A percentile compares a stretch with the other conserved stretches of the same genome.
Evolutionary conservation across 345 rosid species (phyloP).

Genomic region (Euclidium syriacum): DNA sequence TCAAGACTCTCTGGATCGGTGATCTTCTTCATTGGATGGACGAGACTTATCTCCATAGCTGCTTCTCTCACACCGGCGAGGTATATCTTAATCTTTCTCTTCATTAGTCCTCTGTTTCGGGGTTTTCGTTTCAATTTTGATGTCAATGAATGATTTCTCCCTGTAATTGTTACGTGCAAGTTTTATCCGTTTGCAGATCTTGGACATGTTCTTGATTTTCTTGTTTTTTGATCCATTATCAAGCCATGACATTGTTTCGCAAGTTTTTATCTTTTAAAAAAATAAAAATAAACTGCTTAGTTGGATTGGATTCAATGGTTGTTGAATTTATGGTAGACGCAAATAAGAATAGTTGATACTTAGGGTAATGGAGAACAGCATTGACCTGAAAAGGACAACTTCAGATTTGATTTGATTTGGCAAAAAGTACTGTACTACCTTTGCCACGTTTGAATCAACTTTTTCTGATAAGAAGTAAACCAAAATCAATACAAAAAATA

Average conservation of each 20-base stretch:
- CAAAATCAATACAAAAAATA: background rate
- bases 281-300: no score
- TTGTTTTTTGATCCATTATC: slow-evolving; percentile 6
- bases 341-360: slow-evolving; percentile 7
- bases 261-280: no score
- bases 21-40: slow-evolving; percentile 95
- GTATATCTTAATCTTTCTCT: slow-evolving; percentile 78
- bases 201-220: slow-evolving; percentile 9
- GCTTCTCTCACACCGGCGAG: slow-evolving; percentile 76
- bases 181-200: background rate
- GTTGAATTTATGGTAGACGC: slow-evolving; percentile 7
- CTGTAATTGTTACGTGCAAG: background rate
- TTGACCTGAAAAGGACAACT: slow-evolving; percentile 22
- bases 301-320: slow-evolving; percentile 22
- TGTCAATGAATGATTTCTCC: background rate
- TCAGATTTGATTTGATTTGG: slow-evolving; percentile 8
- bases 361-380: slow-evolving; percentile 25
- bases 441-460: slow-evolving; percentile 18
- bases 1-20: slow-evolving; percentile 78
- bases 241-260: no score
- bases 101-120: slow-evolving; percentile 44
- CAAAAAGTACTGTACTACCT: slow-evolving; percentile 17
- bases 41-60: slow-evolving; percentile 65
- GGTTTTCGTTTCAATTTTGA: background rate
- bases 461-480: background rate